Evolutionary conservation across 805 yeast genomes (phyloP).

Genomic region (Helenozyma rhizophorensis): DNA sequence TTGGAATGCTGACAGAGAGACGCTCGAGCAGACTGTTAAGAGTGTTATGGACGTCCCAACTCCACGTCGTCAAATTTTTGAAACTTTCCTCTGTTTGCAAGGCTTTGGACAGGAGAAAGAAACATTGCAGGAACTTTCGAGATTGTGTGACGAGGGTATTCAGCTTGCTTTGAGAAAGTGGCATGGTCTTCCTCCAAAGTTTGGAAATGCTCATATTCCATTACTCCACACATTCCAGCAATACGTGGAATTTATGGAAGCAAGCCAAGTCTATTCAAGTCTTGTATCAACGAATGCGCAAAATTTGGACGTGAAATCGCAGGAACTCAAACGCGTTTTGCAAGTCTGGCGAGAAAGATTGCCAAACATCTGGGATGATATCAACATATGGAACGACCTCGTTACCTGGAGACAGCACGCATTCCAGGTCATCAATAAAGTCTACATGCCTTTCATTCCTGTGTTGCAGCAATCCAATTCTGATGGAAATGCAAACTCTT

Average conservation of each 20-base stretch:
- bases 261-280: slow-evolving; percentile 87
- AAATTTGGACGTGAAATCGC: slow-evolving; percentile 87
- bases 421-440: slow-evolving; percentile 91
- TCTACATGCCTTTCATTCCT: slow-evolving; percentile 88
- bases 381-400: slow-evolving; percentile 94
- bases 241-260: slow-evolving; percentile 95
- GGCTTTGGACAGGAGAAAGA: slow-evolving; percentile 90
- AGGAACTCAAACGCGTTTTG: slow-evolving; percentile 87
- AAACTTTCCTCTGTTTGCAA: slow-evolving; percentile 88
- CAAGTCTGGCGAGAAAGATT: slow-evolving; percentile 98
- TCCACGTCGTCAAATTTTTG: slow-evolving; percentile 92
- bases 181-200: slow-evolving; percentile 79
- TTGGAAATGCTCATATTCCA: slow-evolving; percentile 82
- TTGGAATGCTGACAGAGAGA: slow-evolving; percentile 93
- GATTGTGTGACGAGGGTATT: slow-evolving; percentile 92
- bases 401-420: slow-evolving; percentile 99
- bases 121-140: slow-evolving; percentile 76
- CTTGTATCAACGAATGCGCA: slow-evolving; percentile 87
- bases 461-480: slow-evolving; percentile 65
- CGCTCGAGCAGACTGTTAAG: slow-evolving; percentile 88
- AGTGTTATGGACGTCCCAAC: slow-evolving; percentile 99
- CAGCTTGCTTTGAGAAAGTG: slow-evolving; percentile 89
- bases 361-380: slow-evolving; percentile 97
- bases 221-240: slow-evolving; percentile 93
- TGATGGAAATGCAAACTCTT: slow-evolving; percentile 76